phyloP scores from a whole-genome alignment of 2,329 filamentous ascomycete genomes.

The Berkeleyomyces basicola region DNA sequence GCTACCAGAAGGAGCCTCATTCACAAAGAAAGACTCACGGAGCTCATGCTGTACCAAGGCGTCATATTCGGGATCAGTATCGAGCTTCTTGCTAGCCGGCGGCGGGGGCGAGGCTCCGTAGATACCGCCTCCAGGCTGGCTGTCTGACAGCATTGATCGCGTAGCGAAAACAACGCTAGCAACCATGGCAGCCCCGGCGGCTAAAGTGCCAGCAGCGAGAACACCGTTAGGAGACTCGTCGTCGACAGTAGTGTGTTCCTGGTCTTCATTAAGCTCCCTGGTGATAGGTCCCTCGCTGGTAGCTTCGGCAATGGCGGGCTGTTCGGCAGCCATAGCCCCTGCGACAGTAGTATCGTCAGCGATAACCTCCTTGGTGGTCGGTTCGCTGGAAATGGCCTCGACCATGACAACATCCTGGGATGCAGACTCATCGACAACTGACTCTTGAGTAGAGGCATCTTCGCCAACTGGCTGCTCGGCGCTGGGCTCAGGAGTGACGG shows the following conservation, averaged over 20 bases:
- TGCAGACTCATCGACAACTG: neutral
- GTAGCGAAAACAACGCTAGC: conserved; percentile 12
- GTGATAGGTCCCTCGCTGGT: neutral
- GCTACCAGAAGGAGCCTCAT: neutral
- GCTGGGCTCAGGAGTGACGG: neutral
- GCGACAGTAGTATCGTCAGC: neutral
- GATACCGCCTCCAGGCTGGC: neutral
- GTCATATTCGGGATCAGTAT: conserved; percentile 8
- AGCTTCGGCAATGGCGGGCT: neutral
- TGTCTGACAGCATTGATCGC: conserved; percentile 10
- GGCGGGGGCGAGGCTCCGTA: neutral
- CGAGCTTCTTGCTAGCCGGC: neutral
- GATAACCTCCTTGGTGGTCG: neutral
- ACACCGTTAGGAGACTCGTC: neutral
- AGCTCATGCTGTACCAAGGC: conserved; percentile 5
- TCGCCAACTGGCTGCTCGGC: neutral
- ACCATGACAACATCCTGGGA: neutral
- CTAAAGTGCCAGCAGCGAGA: neutral
- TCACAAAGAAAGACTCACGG: neutral
- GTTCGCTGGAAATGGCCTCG: neutral
- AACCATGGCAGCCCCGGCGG: conserved; percentile 12
- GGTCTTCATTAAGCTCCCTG: neutral
- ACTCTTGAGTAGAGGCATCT: neutral
- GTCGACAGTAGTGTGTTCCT: neutral
- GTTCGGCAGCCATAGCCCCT: neutral